Conservation (phyloP, 345 rosid genomes). For the Theobroma cacao region DNA sequence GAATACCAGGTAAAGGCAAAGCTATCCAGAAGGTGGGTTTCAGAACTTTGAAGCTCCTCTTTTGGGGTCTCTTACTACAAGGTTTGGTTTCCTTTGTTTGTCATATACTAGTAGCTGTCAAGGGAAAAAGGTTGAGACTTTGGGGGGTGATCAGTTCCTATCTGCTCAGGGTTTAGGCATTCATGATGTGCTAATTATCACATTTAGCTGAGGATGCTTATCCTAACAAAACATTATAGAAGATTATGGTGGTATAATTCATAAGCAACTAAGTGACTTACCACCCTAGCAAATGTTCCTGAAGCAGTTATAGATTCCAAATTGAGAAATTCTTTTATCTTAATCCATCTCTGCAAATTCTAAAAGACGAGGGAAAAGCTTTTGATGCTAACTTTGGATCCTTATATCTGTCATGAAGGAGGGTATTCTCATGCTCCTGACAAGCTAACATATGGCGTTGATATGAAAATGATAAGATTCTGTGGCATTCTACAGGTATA, state of each 20-base stretch:
- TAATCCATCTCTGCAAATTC: neutral
- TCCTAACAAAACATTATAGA: neutral
- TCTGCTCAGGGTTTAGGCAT: neutral
- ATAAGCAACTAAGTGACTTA: neutral
- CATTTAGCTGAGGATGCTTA: neutral
- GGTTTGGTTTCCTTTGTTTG: constrained; percentile 40
- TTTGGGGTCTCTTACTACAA: constrained; percentile 90
- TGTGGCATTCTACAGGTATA: constrained; percentile 93
- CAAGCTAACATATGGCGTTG: constrained; percentile 68
- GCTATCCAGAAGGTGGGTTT: constrained; percentile 59
- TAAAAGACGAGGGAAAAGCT: neutral
- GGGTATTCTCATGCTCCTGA: constrained; percentile 94
- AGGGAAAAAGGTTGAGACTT: neutral
- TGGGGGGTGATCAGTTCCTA: neutral
- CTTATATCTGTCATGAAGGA: constrained; percentile 37
- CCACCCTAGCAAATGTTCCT: neutral
- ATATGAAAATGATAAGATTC: constrained; percentile 66
- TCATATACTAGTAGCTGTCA: neutral
- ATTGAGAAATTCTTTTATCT: neutral
- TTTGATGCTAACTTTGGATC: constrained; percentile 4
- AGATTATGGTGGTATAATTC: neutral
- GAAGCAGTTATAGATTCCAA: neutral
- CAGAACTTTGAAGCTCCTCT: constrained; percentile 76
- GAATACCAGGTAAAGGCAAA: constrained; percentile 31
- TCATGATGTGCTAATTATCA: neutral